These are phyloP conservation scores for Dissophora globulifera DNA, from an alignment of 192 early-diverging fungal genomes.

Conservation along the genomic window DNA sequence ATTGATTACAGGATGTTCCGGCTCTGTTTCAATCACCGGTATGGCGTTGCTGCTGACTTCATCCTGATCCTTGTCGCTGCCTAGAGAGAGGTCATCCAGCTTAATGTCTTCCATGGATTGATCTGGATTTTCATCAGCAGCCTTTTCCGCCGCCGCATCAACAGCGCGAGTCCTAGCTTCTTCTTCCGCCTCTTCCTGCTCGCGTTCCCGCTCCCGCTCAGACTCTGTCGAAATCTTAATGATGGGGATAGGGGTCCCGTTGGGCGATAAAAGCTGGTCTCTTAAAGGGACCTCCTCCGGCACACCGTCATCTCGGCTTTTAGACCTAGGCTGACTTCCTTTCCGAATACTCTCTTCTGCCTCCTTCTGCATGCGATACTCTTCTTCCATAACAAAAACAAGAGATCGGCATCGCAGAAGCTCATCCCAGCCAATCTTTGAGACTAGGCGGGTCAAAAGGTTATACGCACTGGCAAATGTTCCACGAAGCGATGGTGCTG, in stretches of 20 bases:
- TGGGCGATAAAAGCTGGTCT: conserved; percentile 39
- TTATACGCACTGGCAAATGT: conserved; percentile 93
- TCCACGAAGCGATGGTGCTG: conserved; percentile 89
- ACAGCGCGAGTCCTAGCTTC: conserved; percentile 32
- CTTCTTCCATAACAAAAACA: conserved; percentile 99
- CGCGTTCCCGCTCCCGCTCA: conserved; percentile 43
- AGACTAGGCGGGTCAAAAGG: conserved; percentile 81
- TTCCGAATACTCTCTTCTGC: conserved; percentile 75
- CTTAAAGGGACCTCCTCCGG: conserved; percentile 20
- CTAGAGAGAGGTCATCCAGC: conserved; percentile 39
- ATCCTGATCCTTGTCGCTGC: conserved; percentile 36
- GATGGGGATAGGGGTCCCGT: conserved; percentile 50
- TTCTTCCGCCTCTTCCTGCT: conserved; percentile 40
- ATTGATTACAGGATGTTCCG: conserved; percentile 45
- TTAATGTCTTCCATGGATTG: conserved; percentile 49
- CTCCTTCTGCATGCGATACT: conserved; percentile 84
- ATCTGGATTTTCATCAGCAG: conserved; percentile 8
- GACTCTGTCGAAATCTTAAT: conserved; percentile 53
- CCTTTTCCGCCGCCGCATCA: conserved; percentile 24
- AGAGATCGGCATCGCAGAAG: conserved; percentile 84
- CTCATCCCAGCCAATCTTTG: conserved; percentile 96
- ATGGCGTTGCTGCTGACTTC: too few species aligned
- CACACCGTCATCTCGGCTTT: conserved; percentile 3
- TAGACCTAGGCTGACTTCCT: conserved; percentile 23
- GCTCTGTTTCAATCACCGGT: conserved; percentile 52